Percentiles rank a stretch among this genome's conserved stretches.
Conservation (phyloP, 2,329 filamentous ascomycete species). For the Neonectria punicea region DNA sequence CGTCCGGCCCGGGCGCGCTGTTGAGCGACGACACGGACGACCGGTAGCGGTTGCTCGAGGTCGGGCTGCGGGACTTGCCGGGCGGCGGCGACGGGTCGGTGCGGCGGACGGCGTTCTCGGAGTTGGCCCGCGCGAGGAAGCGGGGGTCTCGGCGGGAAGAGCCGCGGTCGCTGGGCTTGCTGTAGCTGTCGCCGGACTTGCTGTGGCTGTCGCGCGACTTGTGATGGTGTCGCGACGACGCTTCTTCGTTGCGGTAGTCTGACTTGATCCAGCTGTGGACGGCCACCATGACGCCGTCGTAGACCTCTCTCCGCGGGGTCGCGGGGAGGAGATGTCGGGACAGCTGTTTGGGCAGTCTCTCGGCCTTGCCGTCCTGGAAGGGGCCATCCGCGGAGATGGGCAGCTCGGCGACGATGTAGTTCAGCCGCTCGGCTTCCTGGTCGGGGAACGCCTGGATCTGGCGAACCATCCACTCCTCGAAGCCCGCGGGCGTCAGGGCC, state of each 20-base stretch:
- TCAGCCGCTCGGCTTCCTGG: conserved; percentile 76
- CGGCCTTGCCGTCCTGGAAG: conserved; percentile 71
- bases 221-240: conserved; percentile 30
- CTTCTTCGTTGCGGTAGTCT: conserved; percentile 27
- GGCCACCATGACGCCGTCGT: conserved; percentile 69
- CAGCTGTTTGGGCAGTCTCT: conserved; percentile 82
- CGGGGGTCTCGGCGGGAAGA: conserved; percentile 33
- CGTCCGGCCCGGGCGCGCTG: conserved; percentile 22
- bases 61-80: conserved; percentile 33
- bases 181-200: conserved; percentile 11
- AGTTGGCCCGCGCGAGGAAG: conserved; percentile 27
- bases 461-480: conserved; percentile 76
- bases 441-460: conserved; percentile 82
- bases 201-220: conserved; percentile 26
- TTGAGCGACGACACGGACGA: conserved; percentile 31
- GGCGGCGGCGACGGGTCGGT: conserved; percentile 28
- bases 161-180: conserved; percentile 11
- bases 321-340: conserved; percentile 77
- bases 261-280: conserved; percentile 58
- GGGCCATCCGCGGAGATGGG: conserved; percentile 68
- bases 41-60: conserved; percentile 35
- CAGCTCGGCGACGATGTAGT: conserved; percentile 74
- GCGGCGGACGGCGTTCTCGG: conserved; percentile 30
- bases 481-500: conserved; percentile 73
- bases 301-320: conserved; percentile 63